Percentiles rank a stretch among this genome's conserved stretches.
phyloP scores from a whole-genome alignment of 805 yeast genomes.

The Kregervanrija pseudodelftensis region DNA sequence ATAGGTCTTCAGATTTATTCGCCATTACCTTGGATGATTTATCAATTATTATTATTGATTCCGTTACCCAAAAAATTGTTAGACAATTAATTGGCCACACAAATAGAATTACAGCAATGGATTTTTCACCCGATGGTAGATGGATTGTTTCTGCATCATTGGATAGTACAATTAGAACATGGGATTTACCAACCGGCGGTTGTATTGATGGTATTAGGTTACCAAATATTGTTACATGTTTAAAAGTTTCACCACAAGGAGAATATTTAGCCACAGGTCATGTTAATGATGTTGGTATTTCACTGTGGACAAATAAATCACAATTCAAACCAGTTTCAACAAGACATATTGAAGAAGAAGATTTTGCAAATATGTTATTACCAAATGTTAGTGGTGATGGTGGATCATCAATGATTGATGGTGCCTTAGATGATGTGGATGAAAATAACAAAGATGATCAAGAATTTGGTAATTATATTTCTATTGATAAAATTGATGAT shows the following conservation, averaged over 20 bases:
- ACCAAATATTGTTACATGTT: constrained; percentile 70
- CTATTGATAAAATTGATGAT: constrained; percentile 57
- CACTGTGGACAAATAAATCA: constrained; percentile 86
- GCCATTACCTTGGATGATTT: constrained; percentile 85
- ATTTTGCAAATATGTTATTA: constrained; percentile 53
- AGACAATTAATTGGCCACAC: constrained; percentile 87
- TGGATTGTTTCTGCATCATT: constrained; percentile 83
- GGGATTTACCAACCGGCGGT: constrained; percentile 97
- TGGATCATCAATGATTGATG: constrained; percentile 64
- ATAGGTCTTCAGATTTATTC: constrained; percentile 73
- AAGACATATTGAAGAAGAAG: constrained; percentile 70
- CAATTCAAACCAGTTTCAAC: constrained; percentile 75
- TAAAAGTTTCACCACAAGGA: constrained; percentile 80
- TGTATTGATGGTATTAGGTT: constrained; percentile 88
- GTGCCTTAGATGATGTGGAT: constrained; percentile 52
- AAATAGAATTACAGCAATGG: constrained; percentile 79
- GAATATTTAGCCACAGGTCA: constrained; percentile 91
- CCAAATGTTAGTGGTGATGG: constrained; percentile 80
- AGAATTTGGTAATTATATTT: constrained; percentile 33
- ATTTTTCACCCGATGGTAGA: constrained; percentile 91
- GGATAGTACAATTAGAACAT: constrained; percentile 85
- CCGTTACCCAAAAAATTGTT: constrained; percentile 71
- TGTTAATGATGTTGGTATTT: constrained; percentile 82
- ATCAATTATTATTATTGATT: constrained; percentile 76
- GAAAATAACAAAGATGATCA: constrained; percentile 23